These are phyloP conservation scores for Trichocomaceae sp. DNA, from an alignment of 2,329 filamentous ascomycete species.

Conservation along the genomic window DNA sequence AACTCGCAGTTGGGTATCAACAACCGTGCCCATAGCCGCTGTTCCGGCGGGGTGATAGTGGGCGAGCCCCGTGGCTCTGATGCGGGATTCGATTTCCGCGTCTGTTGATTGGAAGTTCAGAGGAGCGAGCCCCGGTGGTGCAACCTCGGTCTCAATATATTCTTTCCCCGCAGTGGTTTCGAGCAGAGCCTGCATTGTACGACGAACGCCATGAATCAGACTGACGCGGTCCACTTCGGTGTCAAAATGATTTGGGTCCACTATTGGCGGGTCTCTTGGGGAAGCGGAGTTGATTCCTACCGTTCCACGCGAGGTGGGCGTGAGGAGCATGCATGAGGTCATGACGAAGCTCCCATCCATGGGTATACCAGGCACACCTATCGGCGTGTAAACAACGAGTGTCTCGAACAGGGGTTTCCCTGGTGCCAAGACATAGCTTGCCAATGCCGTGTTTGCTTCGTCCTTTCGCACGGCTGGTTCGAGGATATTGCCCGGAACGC, in stretches of 20 bases:
- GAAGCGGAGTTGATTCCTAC: conserved; percentile 16
- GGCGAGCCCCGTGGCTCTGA: conserved; percentile 10
- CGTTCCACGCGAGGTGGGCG: conserved; percentile 19
- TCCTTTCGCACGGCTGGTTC: conserved; percentile 23
- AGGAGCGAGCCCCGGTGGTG: conserved; percentile 12
- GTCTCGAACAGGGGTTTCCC: conserved; percentile 15
- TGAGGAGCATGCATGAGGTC: conserved; percentile 17
- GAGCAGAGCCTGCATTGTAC: conserved; percentile 2
- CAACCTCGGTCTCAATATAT: conserved; percentile 17
- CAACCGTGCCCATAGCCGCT: conserved; percentile 15
- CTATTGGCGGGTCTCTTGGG: conserved; percentile 17
- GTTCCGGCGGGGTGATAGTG: conserved; percentile 19
- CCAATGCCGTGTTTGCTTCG: conserved; percentile 21
- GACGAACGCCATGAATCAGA: not conserved
- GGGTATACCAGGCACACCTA: conserved; percentile 15
- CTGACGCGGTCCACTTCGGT: conserved; percentile 17
- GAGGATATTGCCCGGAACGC: conserved; percentile 27
- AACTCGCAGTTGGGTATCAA: conserved; percentile 16
- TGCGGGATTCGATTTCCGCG: conserved; percentile 19
- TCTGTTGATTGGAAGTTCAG: conserved; percentile 15
- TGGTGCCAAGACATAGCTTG: conserved; percentile 3
- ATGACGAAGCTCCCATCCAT: conserved; percentile 21
- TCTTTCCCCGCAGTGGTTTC: conserved; percentile 14
- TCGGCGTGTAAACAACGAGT: conserved; percentile 21
- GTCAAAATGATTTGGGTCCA: conserved; percentile 27